A percentile compares a stretch with the other conserved stretches of the same genome.
Conservation (phyloP, 73 alveolate species). For the Halteria grandinella region DNA sequence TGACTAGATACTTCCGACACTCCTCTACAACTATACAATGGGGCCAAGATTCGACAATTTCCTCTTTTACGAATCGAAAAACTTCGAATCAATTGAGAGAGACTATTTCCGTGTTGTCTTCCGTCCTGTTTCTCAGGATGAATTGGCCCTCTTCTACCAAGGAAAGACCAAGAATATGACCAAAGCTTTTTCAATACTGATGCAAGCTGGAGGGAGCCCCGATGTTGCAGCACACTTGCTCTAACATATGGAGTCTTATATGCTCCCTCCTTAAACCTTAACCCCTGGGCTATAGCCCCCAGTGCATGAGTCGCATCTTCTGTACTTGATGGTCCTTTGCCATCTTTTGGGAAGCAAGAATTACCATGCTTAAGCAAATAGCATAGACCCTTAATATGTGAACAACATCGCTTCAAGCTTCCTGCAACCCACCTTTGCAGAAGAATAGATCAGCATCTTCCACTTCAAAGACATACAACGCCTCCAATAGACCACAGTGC, state of each 20-base stretch:
- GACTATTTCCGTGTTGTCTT: conserved; percentile 50
- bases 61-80: conserved; percentile 23
- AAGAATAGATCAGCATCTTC: conserved; percentile 10
- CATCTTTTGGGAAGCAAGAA: conserved; percentile 3
- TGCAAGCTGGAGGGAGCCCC: too few relatives aligned
- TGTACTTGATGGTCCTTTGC: neutral
- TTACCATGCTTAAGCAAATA: too few relatives aligned
- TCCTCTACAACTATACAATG: too few relatives aligned
- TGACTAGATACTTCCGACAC: too few relatives aligned
- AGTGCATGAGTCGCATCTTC: conserved; percentile 27
- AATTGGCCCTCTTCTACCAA: conserved; percentile 12
- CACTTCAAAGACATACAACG: neutral
- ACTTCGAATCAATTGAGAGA: conserved; percentile 23
- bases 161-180: conserved; percentile 41
- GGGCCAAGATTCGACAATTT: conserved; percentile 47
- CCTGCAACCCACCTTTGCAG: neutral
- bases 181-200: conserved; percentile 20
- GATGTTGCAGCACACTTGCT: too few relatives aligned
- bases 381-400: too few relatives aligned
- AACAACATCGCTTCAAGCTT: neutral
- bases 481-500: too few relatives aligned
- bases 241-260: neutral
- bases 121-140: conserved; percentile 49
- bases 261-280: neutral
- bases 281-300: neutral